These are phyloP conservation scores for Crepidotus variabilis DNA, from an alignment of 768 basidiomycete species.

Conservation along the genomic window DNA sequence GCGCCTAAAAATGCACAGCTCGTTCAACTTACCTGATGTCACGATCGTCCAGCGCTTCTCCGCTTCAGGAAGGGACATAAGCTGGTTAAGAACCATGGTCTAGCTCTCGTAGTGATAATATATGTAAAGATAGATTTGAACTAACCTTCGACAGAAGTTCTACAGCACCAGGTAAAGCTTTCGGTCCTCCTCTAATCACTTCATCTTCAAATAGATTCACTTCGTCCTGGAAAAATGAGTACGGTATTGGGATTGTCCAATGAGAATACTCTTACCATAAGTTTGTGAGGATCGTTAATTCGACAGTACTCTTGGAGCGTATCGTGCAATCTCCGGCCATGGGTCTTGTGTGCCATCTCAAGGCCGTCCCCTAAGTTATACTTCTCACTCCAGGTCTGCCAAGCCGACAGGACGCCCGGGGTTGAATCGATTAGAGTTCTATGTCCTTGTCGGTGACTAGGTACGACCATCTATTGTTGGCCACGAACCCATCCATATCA, in stretches of 20 bases:
- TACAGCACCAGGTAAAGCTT: constrained; percentile 63
- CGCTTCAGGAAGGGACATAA: constrained; percentile 22
- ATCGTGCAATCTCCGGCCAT: constrained; percentile 75
- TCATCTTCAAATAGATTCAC: constrained; percentile 75
- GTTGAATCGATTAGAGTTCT: constrained; percentile 82
- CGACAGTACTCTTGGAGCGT: constrained; percentile 68
- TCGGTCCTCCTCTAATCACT: constrained; percentile 61
- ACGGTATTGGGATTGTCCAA: neutral
- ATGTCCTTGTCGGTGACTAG: neutral
- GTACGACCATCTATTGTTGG: neutral
- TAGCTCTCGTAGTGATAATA: neutral
- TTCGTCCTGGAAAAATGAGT: constrained; percentile 42
- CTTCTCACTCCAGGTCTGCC: constrained; percentile 64
- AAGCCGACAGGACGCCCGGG: constrained; percentile 75
- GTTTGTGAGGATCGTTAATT: constrained; percentile 50
- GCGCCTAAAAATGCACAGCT: neutral
- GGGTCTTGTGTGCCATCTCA: constrained; percentile 53
- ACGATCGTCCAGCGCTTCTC: constrained; percentile 73
- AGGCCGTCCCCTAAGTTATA: constrained; percentile 51
- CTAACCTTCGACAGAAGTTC: constrained; percentile 52
- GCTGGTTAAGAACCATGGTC: constrained; percentile 18
- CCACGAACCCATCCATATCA: constrained; percentile 63
- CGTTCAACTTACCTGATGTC: constrained; percentile 56
- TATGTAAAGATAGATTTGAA: neutral
- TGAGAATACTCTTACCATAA: constrained; percentile 18